A percentile compares a stretch with the other conserved stretches of the same genome.
Evolutionary conservation across 345 rosid genomes (phyloP).

Genomic region (Durio zibethinus): DNA sequence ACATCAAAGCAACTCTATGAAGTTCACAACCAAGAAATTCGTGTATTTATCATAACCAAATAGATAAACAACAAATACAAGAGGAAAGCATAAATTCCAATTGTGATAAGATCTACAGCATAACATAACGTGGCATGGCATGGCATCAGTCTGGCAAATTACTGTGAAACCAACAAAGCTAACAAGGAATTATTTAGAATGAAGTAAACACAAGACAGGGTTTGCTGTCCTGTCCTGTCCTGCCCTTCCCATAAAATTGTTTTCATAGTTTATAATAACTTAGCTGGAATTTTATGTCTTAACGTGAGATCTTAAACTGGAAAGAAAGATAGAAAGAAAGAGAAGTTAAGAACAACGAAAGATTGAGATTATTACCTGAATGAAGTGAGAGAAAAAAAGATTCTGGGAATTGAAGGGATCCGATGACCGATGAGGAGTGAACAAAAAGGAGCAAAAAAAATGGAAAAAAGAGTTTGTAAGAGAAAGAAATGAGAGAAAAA

Average conservation of each 20-base stretch:
- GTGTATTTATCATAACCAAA: background rate
- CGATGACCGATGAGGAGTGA: background rate
- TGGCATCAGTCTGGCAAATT: no score
- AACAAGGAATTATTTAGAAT: no score
- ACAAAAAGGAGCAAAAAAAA: background rate
- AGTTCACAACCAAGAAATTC: background rate
- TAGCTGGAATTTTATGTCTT: background rate
- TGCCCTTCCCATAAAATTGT: background rate
- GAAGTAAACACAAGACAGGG: background rate
- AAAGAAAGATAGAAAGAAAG: background rate
- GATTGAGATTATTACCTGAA: constrained; percentile 1
- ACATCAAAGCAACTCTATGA: background rate
- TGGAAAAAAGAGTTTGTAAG: background rate
- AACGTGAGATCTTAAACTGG: background rate
- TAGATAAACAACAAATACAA: background rate
- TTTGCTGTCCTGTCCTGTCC: background rate
- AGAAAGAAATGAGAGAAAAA: background rate
- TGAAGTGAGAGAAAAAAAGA: background rate
- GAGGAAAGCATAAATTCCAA: background rate
- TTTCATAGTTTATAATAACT: background rate
- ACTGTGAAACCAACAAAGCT: no score
- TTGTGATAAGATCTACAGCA: background rate
- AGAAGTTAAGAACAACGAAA: background rate
- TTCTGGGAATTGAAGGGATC: background rate
- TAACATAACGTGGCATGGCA: no score